Evolutionary conservation across 257 asterid genomes (phyloP).

Genomic region (Ligustrum vulgare): DNA sequence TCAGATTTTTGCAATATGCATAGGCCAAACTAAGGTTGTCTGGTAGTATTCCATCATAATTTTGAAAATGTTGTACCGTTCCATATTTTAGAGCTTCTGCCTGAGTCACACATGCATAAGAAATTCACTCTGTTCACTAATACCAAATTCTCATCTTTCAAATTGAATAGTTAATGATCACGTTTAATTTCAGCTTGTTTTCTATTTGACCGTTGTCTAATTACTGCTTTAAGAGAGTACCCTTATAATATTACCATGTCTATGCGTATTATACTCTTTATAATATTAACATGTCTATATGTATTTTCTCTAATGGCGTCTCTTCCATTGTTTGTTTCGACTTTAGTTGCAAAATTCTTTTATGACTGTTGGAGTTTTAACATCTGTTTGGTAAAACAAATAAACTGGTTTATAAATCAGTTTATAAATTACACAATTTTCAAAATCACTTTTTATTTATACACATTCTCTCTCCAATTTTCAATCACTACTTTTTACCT

Average conservation of each 20-base stretch:
- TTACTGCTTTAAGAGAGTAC: not conserved
- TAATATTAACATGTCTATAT: not conserved
- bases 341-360: too few relatives aligned
- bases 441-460: too few relatives aligned
- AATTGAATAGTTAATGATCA: not conserved
- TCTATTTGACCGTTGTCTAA: not conserved
- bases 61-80: not conserved
- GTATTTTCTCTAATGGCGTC: too few relatives aligned
- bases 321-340: too few relatives aligned
- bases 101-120: not conserved
- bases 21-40: not conserved
- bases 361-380: too few relatives aligned
- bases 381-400: too few relatives aligned
- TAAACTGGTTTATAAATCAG: too few relatives aligned
- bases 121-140: not conserved
- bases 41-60: not conserved
- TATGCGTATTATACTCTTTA: not conserved
- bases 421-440: too few relatives aligned
- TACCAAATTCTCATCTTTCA: not conserved
- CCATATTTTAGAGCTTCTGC: not conserved
- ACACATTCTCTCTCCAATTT: too few relatives aligned
- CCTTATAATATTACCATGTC: not conserved
- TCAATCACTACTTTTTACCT: too few relatives aligned
- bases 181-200: not conserved
- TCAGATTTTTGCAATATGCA: not conserved